Evolutionary conservation across 345 rosid genomes (phyloP).

Genomic region (Eucalyptus regnans): DNA sequence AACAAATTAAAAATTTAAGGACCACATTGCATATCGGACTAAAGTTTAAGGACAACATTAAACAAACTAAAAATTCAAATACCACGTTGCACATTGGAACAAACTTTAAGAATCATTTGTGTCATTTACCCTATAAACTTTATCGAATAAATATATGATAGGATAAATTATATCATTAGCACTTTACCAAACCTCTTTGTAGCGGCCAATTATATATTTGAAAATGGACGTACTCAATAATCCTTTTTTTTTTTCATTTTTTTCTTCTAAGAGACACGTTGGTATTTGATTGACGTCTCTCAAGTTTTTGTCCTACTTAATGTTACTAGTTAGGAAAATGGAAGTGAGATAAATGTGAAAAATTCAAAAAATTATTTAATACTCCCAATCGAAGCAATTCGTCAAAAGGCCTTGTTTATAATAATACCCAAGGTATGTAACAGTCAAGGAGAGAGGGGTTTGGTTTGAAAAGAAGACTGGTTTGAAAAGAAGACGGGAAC

Average conservation of each 20-base stretch:
- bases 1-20: too few relatives aligned
- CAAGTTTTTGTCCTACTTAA: background rate
- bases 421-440: background rate
- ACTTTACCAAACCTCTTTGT: background rate
- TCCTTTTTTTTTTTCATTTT: fast-evolving
- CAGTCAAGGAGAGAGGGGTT: background rate
- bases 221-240: background rate
- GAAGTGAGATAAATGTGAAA: background rate
- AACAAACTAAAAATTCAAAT: too few relatives aligned
- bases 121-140: background rate
- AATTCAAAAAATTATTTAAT: background rate
- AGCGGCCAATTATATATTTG: background rate
- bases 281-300: background rate
- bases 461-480: background rate
- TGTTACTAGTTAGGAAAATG: background rate
- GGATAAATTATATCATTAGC: background rate
- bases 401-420: background rate
- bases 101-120: background rate
- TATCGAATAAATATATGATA: background rate
- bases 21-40: fast-evolving
- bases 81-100: too few relatives aligned
- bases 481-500: background rate
- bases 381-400: background rate
- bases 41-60: too few relatives aligned
- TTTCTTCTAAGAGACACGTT: background rate